These are phyloP conservation scores for Yamadazyma laniorum DNA, from an alignment of 805 yeast species.

Conservation along the genomic window DNA sequence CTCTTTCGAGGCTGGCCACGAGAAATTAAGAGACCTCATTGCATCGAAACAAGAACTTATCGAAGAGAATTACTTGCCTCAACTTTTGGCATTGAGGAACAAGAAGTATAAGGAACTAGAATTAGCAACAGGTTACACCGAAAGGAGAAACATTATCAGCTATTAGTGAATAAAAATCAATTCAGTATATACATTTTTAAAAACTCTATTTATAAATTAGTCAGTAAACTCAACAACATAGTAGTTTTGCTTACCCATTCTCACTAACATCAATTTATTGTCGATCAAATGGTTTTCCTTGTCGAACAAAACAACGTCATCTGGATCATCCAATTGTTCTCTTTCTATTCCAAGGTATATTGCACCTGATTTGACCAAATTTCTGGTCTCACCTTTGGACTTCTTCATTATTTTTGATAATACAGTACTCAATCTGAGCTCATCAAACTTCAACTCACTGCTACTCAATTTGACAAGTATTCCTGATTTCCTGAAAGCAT, in stretches of 20 bases:
- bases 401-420: constrained; percentile 48
- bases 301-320: constrained; percentile 48
- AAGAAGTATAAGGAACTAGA: too few relatives aligned
- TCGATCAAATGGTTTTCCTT: constrained; percentile 53
- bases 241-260: constrained; percentile 74
- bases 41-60: too few relatives aligned
- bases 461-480: constrained; percentile 42
- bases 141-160: too few relatives aligned
- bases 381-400: constrained; percentile 57
- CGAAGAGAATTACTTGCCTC: too few relatives aligned
- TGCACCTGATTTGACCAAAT: constrained; percentile 67
- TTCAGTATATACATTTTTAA: too few relatives aligned
- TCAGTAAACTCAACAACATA: constrained; percentile 47
- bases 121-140: too few relatives aligned
- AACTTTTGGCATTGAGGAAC: too few relatives aligned
- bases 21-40: too few relatives aligned
- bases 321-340: constrained; percentile 47
- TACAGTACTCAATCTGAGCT: constrained; percentile 50
- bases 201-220: constrained; percentile 2
- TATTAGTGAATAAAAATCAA: too few relatives aligned
- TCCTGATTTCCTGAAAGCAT: constrained; percentile 58
- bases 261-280: constrained; percentile 56
- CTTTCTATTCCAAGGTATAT: constrained; percentile 67
- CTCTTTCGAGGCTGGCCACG: too few relatives aligned
- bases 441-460: constrained; percentile 30